phyloP scores from a whole-genome alignment of 495 filamentous ascomycete species.

The Aspergillus olivimuriae region DNA sequence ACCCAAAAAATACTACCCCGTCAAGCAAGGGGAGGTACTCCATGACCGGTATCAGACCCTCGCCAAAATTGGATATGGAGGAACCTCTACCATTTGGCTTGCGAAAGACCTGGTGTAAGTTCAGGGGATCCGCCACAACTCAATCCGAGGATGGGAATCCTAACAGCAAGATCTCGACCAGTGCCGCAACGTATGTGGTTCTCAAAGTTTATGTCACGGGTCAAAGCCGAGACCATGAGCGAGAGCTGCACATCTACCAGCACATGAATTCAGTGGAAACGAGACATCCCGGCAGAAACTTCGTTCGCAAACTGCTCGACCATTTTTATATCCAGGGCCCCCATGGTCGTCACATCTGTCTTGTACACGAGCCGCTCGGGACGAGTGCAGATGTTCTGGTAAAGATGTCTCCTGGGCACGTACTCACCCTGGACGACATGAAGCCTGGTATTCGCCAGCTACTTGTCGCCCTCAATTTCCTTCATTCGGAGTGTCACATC shows the following conservation, averaged over 20 bases:
- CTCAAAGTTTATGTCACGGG: constrained; percentile 28
- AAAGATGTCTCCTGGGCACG: constrained; percentile 25
- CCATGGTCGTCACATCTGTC: constrained; percentile 31
- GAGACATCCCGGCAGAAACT: constrained; percentile 19
- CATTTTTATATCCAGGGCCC: constrained; percentile 25
- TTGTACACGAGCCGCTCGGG: constrained; percentile 34
- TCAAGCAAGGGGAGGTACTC: constrained; percentile 21
- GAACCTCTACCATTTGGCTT: constrained; percentile 31
- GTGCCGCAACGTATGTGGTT: constrained; percentile 25
- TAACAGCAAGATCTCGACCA: constrained; percentile 8
- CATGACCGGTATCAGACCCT: constrained; percentile 22
- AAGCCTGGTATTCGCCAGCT: constrained; percentile 25
- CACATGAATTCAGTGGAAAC: constrained; percentile 14
- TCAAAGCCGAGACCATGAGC: constrained; percentile 22
- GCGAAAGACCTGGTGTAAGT: constrained; percentile 29
- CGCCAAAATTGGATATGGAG: constrained; percentile 26
- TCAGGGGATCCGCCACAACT: not conserved
- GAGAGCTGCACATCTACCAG: constrained; percentile 23
- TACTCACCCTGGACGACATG: constrained; percentile 20
- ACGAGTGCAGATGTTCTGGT: constrained; percentile 31
- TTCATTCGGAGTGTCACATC: constrained; percentile 43
- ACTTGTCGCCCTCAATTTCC: constrained; percentile 34
- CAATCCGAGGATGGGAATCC: no score
- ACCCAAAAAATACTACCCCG: constrained; percentile 26
- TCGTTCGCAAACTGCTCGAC: constrained; percentile 23